Percentiles rank a stretch among this genome's conserved stretches.
phyloP scores from a whole-genome alignment of 1,284 basidiomycete species.

The Dichomitus squalens region DNA sequence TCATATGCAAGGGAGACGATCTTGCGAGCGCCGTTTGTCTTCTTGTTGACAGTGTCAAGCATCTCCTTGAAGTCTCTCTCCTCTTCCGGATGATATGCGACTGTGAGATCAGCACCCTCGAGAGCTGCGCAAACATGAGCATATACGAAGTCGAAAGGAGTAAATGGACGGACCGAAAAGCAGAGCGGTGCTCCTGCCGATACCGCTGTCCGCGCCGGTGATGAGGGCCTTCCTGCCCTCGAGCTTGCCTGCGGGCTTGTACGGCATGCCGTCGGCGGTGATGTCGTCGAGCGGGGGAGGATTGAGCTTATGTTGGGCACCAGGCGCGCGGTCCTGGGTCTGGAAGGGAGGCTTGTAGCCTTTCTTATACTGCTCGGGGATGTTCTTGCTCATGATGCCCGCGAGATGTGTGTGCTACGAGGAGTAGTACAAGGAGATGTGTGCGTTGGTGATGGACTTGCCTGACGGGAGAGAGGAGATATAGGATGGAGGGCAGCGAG shows the following conservation, averaged over 20 bases:
- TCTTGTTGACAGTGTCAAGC: conserved; percentile 41
- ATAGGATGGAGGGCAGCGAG: background rate
- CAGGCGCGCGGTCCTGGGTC: conserved; percentile 29
- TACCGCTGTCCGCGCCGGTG: conserved; percentile 54
- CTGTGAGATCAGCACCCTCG: conserved; percentile 59
- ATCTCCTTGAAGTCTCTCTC: conserved; percentile 47
- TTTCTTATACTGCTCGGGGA: conserved; percentile 33
- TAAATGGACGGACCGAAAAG: conserved; percentile 35
- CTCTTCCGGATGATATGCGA: conserved; percentile 52
- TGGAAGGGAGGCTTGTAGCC: conserved; percentile 37
- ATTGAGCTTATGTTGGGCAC: conserved; percentile 34
- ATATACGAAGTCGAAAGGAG: background rate
- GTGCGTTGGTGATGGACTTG: background rate
- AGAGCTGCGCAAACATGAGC: conserved; percentile 39
- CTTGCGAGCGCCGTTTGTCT: conserved; percentile 43
- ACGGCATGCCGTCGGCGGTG: conserved; percentile 48
- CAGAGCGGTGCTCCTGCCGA: conserved; percentile 42
- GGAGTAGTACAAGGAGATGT: background rate
- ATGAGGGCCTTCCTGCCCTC: conserved; percentile 50
- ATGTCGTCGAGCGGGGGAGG: conserved; percentile 51
- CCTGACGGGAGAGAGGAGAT: background rate
- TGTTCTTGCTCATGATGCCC: conserved; percentile 9
- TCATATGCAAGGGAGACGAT: conserved; percentile 45
- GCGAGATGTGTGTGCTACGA: background rate
- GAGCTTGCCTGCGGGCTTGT: conserved; percentile 45